Base-by-base conservation (phyloP, 768 basidiomycete species). In the Boletellus emodensis region DNA sequence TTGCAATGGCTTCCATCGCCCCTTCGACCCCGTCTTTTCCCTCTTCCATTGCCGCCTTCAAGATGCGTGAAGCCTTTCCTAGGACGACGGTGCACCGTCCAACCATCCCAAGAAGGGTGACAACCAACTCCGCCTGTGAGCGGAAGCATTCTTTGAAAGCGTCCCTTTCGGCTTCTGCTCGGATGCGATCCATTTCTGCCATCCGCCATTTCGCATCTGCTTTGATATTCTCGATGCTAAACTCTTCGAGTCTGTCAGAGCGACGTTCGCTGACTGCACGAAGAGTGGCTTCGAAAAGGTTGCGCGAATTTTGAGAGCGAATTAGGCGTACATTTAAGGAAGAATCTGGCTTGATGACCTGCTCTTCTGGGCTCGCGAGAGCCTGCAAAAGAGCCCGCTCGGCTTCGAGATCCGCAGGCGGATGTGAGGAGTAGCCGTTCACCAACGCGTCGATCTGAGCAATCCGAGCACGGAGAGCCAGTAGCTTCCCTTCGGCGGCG, bases 261-360 rank as follows among this genome's bases (percentile, higher is more conserved):
- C 79, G 83, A 47, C 91, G 75, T 61, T 94, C 87, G 32, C 85
- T 82, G 43, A 85, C 83, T 14, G 89, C 89, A n/a, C 87, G 81
- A 62, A 93, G 78, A 34, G 87, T 89, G 14, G 88, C 90, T 41
- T 90, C 88, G 61, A 93, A 90, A 78, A 93, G 87, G 30, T 85
- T 82, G 53, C 72, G 76, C 4, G 88, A 83, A 63, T 91, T 93
- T 50, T 77, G 76, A 3, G 89, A 85, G 6, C 84, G 81, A 60
- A 82, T 79, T 26, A 89, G 63, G 48, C 83, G 78, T 46, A 71
- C 65, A 52, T 76, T 79, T 38, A 90, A 66, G 1, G 76, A 64
- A 8, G 89, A 87, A 40, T 78, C 75, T 2, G 81, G 63, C 60
- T 76, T 81, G 43, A 85, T 61, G 18, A 74, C 79, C 47, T 82